Evolutionary conservation across 1,284 basidiomycete species (phyloP).

Genomic region (Ustilago lituana): DNA sequence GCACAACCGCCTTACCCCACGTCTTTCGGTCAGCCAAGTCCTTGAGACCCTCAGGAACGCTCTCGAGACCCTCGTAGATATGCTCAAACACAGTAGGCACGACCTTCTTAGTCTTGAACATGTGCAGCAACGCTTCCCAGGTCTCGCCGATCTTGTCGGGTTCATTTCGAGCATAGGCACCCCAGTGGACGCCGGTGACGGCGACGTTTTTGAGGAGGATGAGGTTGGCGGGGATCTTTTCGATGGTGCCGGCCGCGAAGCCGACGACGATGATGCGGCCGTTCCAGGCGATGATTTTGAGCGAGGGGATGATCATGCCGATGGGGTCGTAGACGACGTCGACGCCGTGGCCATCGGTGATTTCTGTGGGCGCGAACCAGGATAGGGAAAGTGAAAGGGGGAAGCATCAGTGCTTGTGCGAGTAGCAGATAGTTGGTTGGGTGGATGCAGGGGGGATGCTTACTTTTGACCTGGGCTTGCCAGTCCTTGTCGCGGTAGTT

Average conservation of each 20-base stretch:
- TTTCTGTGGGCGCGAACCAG: no score
- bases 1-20: conserved; percentile 88
- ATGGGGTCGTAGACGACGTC: conserved; percentile 72
- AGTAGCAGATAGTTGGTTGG: background rate
- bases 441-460: conserved; percentile 4
- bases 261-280: conserved; percentile 90
- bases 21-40: conserved; percentile 79
- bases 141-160: conserved; percentile 75
- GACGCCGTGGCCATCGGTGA: conserved; percentile 56
- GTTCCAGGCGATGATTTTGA: conserved; percentile 81
- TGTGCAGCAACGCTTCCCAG: conserved; percentile 79
- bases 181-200: conserved; percentile 58
- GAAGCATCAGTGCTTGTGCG: no score
- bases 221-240: conserved; percentile 74
- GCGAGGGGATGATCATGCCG: conserved; percentile 57
- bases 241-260: conserved; percentile 64
- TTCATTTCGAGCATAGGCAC: conserved; percentile 71
- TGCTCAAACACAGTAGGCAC: conserved; percentile 80
- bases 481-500: conserved; percentile 63
- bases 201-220: conserved; percentile 87
- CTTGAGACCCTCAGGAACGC: conserved; percentile 72
- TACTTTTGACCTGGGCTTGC: conserved; percentile 58
- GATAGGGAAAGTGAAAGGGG: no score
- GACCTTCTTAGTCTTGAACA: conserved; percentile 76
- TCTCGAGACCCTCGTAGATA: conserved; percentile 78